phyloP scores from a whole-genome alignment of 2,329 filamentous ascomycete genomes.

The Neoarthrinium moseri region DNA sequence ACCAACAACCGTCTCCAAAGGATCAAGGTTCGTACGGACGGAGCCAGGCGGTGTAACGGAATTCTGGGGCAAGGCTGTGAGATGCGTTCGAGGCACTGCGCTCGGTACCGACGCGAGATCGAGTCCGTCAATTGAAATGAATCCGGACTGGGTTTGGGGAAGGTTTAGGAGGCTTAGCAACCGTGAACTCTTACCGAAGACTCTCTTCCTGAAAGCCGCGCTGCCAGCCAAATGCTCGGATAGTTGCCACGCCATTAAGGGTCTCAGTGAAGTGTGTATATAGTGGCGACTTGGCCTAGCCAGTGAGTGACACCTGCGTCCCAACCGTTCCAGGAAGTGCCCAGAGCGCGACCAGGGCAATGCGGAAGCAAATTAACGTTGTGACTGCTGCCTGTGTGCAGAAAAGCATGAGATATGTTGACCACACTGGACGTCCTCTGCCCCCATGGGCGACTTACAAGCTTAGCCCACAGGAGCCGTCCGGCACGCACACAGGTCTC shows the following conservation, averaged over 20 bases:
- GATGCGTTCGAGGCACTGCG: background rate
- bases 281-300: background rate
- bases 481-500: slow-evolving; percentile 1
- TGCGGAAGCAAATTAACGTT: background rate
- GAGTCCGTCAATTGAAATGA: slow-evolving; percentile 1
- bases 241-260: slow-evolving; percentile 42
- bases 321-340: background rate
- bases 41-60: slow-evolving; percentile 37
- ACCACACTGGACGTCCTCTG: background rate
- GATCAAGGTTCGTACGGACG: slow-evolving; percentile 33
- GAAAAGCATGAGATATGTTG: background rate
- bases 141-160: background rate
- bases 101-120: background rate
- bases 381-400: background rate
- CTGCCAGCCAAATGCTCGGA: slow-evolving; percentile 50
- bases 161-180: background rate
- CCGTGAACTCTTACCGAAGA: background rate
- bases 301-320: background rate
- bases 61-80: slow-evolving; percentile 49
- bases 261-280: slow-evolving; percentile 44
- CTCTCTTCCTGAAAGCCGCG: slow-evolving; percentile 17
- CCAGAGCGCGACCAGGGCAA: background rate
- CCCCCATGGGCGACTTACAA: background rate
- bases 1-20: slow-evolving; percentile 20
- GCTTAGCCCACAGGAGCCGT: background rate